phyloP scores from a whole-genome alignment of 2,329 filamentous ascomycete genomes.

The Acephala macrosclerotiorum region DNA sequence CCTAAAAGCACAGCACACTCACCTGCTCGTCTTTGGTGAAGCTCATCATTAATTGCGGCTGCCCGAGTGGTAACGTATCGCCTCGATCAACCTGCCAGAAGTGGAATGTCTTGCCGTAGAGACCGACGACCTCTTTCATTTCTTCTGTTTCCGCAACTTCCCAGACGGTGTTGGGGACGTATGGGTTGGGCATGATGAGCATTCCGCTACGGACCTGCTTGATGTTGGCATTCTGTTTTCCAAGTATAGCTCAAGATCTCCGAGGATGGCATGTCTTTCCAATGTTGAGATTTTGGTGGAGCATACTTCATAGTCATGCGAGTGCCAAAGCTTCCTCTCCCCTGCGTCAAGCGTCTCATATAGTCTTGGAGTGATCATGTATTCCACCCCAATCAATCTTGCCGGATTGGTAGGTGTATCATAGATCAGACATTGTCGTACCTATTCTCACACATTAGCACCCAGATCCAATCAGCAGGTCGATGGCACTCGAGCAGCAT shows the following conservation, averaged over 20 bases:
- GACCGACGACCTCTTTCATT: constrained; percentile 76
- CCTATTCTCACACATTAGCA: background rate
- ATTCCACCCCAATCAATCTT: constrained; percentile 83
- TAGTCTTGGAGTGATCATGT: constrained; percentile 69
- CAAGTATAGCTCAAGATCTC: background rate
- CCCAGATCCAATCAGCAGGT: background rate
- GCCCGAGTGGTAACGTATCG: constrained; percentile 66
- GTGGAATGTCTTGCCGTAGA: constrained; percentile 88
- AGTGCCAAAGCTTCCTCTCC: constrained; percentile 83
- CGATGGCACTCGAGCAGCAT: background rate
- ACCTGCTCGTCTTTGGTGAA: constrained; percentile 59
- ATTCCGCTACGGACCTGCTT: constrained; percentile 58
- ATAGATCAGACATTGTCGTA: constrained; percentile 82
- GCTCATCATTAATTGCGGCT: constrained; percentile 70
- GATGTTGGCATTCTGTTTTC: background rate
- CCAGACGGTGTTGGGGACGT: constrained; percentile 69
- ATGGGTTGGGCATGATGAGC: constrained; percentile 75
- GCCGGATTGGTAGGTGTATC: constrained; percentile 72
- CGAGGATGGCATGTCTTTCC: constrained; percentile 75
- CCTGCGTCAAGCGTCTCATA: constrained; percentile 70
- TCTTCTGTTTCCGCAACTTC: constrained; percentile 79
- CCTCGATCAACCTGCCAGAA: constrained; percentile 86
- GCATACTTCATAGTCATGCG: constrained; percentile 68
- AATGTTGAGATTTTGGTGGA: constrained; percentile 68
- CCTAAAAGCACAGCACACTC: too few species aligned